Evolutionary conservation across 176 grass and related monocot genomes (phyloP).

Genomic region (Paspalum notatum): DNA sequence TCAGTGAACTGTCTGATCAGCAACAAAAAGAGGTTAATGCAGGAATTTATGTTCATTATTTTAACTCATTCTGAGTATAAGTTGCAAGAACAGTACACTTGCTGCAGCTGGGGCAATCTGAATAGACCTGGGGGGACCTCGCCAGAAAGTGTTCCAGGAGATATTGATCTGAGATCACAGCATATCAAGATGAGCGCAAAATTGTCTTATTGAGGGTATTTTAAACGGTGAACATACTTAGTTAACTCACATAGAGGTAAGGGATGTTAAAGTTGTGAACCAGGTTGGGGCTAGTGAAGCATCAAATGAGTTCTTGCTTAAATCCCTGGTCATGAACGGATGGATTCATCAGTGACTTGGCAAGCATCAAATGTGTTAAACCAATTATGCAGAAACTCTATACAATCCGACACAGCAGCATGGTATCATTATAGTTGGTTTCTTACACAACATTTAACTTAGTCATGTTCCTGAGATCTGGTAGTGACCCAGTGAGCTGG

Average conservation of each 20-base stretch:
- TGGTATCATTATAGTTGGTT: not conserved
- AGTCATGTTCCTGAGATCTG: conserved; percentile 61
- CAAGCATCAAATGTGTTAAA: too few relatives aligned
- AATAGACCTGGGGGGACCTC: conserved; percentile 57
- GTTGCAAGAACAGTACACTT: conserved; percentile 74
- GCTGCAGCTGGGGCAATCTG: conserved; percentile 58
- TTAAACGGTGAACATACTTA: conserved; percentile 7
- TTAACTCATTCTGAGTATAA: not conserved
- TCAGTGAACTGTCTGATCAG: conserved; percentile 52
- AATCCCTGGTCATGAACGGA: conserved; percentile 58
- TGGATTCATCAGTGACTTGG: not conserved
- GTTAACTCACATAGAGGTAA: conserved; percentile 74
- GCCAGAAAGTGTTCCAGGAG: conserved; percentile 52
- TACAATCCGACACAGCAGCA: conserved; percentile 13
- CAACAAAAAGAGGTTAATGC: conserved; percentile 19
- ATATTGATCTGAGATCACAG: conserved; percentile 55
- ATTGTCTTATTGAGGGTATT: not conserved
- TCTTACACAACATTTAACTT: conserved; percentile 73
- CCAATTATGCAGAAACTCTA: not conserved
- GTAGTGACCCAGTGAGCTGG: conserved; percentile 57
- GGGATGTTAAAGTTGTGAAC: conserved; percentile 63
- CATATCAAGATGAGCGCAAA: not conserved
- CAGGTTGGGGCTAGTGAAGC: conserved; percentile 56
- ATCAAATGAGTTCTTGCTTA: conserved; percentile 78
- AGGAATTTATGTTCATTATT: not conserved